Conservation (phyloP, 495 filamentous ascomycete species). For the Tetracladium setigerum region DNA sequence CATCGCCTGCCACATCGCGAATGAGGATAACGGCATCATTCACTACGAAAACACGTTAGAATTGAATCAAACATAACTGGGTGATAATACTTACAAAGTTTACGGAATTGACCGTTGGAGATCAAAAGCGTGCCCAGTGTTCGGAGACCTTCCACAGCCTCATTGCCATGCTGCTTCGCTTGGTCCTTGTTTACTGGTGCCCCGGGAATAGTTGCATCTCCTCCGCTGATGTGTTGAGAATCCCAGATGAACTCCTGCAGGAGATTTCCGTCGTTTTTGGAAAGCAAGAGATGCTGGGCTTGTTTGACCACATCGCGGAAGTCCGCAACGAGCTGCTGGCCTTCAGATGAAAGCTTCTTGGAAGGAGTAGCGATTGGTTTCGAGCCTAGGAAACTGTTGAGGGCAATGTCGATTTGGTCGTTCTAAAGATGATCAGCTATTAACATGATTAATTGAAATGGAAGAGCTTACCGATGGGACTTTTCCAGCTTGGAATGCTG, state of each 20-base stretch:
- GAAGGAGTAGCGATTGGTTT: conserved; percentile 63
- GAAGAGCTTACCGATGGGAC: conserved; percentile 69
- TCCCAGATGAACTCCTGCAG: conserved; percentile 97
- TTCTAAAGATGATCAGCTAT: conserved; percentile 36
- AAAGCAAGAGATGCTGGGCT: conserved; percentile 79
- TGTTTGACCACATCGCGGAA: conserved; percentile 77
- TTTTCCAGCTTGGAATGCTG: conserved; percentile 84
- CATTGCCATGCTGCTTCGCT: conserved; percentile 71
- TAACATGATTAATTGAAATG: background rate
- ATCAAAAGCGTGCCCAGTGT: conserved; percentile 84
- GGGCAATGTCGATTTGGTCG: conserved; percentile 88
- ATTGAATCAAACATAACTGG: background rate
- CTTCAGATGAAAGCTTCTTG: conserved; percentile 72
- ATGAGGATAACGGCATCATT: conserved; percentile 77
- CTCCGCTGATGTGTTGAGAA: conserved; percentile 65
- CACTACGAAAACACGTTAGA: conserved; percentile 45
- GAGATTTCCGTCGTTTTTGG: conserved; percentile 91
- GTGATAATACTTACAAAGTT: conserved; percentile 59
- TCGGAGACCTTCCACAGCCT: conserved; percentile 77
- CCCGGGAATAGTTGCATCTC: conserved; percentile 47
- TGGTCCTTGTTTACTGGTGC: conserved; percentile 65
- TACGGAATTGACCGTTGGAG: conserved; percentile 94
- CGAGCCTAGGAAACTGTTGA: conserved; percentile 74
- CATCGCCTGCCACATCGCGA: conserved; percentile 87
- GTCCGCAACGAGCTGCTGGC: conserved; percentile 67